Evolutionary conservation across 768 basidiomycete species (phyloP).

Genomic region (Suillus paluster): DNA sequence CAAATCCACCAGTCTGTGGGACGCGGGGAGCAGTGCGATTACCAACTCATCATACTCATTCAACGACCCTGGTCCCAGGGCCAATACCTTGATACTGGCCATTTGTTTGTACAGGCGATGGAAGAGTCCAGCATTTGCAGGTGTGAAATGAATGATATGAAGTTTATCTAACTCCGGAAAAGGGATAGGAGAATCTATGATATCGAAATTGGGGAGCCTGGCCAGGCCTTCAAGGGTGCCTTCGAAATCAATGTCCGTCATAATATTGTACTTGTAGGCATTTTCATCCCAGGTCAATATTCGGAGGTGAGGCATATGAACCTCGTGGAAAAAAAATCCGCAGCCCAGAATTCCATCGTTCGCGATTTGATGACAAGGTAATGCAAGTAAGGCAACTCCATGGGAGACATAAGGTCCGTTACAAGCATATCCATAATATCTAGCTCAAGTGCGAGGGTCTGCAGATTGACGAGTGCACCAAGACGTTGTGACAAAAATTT

Average conservation of each 20-base stretch:
- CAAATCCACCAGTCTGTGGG: background rate
- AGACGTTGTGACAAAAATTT: background rate
- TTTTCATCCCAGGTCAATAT: background rate
- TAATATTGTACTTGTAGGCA: rapidly evolving
- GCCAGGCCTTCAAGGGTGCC: background rate
- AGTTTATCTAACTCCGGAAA: background rate
- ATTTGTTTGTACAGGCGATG: background rate
- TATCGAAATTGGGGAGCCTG: background rate
- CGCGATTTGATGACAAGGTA: background rate
- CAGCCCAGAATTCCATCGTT: background rate
- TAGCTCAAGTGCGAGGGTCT: background rate
- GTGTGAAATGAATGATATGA: background rate
- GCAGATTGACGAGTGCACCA: background rate
- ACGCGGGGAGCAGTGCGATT: background rate
- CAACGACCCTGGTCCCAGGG: background rate
- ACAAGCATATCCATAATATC: too few species aligned
- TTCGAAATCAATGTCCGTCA: too few species aligned
- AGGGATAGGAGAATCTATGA: background rate
- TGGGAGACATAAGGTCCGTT: too few species aligned
- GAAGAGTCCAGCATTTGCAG: background rate
- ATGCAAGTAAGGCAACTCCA: background rate
- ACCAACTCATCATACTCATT: background rate
- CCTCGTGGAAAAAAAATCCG: background rate
- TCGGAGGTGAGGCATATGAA: background rate
- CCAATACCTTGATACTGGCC: background rate